These are phyloP conservation scores for Osmanthus fragrans DNA, from an alignment of 257 asterid species.

Conservation along the genomic window DNA sequence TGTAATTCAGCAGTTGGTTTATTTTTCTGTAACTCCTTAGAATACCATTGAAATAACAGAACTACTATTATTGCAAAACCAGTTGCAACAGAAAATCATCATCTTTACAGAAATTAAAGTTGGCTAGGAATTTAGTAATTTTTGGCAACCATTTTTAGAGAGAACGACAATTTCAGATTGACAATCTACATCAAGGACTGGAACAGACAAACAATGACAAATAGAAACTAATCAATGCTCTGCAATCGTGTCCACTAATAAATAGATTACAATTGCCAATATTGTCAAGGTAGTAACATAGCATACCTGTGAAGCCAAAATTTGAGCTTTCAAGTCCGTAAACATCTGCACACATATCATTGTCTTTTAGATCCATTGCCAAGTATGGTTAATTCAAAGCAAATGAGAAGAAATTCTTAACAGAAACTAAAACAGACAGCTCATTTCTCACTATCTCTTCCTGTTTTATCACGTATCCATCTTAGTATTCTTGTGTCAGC, in stretches of 20 bases:
- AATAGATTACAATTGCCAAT: background rate
- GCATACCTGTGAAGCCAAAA: slow-evolving; percentile 83
- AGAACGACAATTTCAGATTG: background rate
- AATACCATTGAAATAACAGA: background rate
- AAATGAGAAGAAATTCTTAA: background rate
- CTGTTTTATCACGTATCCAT: background rate
- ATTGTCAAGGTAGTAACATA: background rate
- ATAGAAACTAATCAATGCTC: background rate
- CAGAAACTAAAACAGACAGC: background rate
- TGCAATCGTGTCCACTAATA: background rate
- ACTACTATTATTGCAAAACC: background rate
- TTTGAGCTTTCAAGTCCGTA: slow-evolving; percentile 78
- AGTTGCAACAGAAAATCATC: background rate
- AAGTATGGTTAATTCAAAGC: slow-evolving; percentile 10
- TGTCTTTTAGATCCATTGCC: slow-evolving; percentile 21
- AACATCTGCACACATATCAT: slow-evolving; percentile 68
- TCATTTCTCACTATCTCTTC: background rate
- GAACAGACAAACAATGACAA: background rate
- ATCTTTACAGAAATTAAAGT: background rate
- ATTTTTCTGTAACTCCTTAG: background rate
- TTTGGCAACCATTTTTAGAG: background rate
- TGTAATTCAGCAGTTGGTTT: background rate
- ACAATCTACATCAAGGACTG: background rate
- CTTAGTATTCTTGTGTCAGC: background rate
- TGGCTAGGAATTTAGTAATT: background rate